Evolutionary conservation across 2,329 filamentous ascomycete species (phyloP), one percentile per base, ranked within the genome.

Genomic region (Atkinsonella hypoxylon): DNA sequence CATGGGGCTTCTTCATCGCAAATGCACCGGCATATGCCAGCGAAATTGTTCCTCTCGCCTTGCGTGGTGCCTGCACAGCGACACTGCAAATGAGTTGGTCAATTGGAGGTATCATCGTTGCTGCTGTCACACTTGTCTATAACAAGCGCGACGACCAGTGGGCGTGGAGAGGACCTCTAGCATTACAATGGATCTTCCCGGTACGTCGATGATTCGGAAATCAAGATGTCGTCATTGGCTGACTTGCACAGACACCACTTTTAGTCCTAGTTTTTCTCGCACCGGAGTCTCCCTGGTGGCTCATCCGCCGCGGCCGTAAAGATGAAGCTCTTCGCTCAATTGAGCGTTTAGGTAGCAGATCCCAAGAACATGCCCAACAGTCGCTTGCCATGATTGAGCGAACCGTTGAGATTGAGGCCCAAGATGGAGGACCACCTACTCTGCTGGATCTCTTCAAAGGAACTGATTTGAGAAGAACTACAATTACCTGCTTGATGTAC

Each of bases 31-130:
- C 79, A 2, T 81, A 82, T 66, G 77, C 74, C 62, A 69, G 67
- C 56, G 79, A 82, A 61, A 78, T 82, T 47, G 76, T 79, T 11
- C 79, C 79, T 0, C 68, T 82, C 38, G 64, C 67, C 56, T 67
- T 82, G 42, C 68, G 79, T 61, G 79, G 74, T 51, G 73, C 76
- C 42, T 71, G 69, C 13, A 82, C 79, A 2, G 74, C 77, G 58
- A 81, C 77, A 67, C 57, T 82, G 61, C 78, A 82, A 61, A 82
- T 82, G 78, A 77, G 76, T 66, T 82, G 79, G 79, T 74, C 77
- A 4, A 76, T 82, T 56, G 79, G 79, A 13, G 64, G 68, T 18
- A 81, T 82, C 59, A 78, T 82, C 41, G 78, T 82, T 36, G 73
- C 70, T 22, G 78, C 63, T 44, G 71, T 76, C 49, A 76, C 75